Base-by-base conservation (phyloP, 2,329 filamentous ascomycete genomes). In the Domatiomyces globalis region DNA sequence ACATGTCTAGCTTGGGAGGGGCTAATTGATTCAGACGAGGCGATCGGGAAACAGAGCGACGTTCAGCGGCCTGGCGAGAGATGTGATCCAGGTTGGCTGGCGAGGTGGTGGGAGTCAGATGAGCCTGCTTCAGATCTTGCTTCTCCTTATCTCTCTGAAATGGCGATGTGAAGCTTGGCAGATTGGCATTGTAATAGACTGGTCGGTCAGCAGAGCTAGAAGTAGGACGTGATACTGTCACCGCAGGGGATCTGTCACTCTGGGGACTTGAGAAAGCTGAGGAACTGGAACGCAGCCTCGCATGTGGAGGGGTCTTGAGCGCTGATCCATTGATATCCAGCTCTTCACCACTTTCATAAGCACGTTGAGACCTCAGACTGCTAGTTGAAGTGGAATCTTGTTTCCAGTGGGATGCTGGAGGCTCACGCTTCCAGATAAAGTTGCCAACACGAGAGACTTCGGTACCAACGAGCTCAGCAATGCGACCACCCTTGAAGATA, bases 401-500 rank as follows among this genome's bases (percentile, higher is more conserved):
- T 39, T 54, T 51, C 44, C 63, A 64, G 51, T 68, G 70, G 57
- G 70, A 68, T 10, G 68, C 65, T 29, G 62, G 65, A 19, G 66
- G 62, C 29, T 83, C 80, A 60, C 75, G 78, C 58, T 74, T 77
- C 65, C 80, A 72, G 19, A 83, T 75, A 44, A 77, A 71, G 48
- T 80, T 78, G 15, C 78, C 77, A 33, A 83, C 73, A 60, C 76
- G 78, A 0, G 77, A 75, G 6, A 81, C 74, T 60, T 83, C 80
- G 54, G 73, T 74, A n/a, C 78, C 76, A 2, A 94, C 77, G 27
- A 87, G 75, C 27, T 79, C 84, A 54, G 87, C 85, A 56, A 90
- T 80, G 51, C 84, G 76, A 48, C 80, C 78, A 2, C 81, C 83
- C 67, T 87, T 90, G 67, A 95, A 84, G 46, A 95, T 82, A 5